phyloP scores from a whole-genome alignment of 2,329 filamentous ascomycete species.

The Microthyrium microscopicum region DNA sequence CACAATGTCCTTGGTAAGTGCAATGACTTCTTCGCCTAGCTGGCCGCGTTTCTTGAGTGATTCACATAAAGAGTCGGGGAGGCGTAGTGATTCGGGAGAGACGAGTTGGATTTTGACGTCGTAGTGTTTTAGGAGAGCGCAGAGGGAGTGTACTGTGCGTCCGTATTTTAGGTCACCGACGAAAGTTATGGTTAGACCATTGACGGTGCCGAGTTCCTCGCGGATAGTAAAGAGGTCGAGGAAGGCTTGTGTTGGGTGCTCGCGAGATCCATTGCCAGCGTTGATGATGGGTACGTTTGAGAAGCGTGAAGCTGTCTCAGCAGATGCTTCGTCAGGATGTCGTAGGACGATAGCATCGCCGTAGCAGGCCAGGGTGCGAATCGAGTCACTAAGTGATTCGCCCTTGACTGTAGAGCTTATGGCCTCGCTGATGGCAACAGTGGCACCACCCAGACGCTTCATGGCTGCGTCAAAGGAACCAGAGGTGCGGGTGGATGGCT shows the following conservation, averaged over 20 bases:
- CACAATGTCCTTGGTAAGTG: conserved; percentile 72
- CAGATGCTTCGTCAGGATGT: conserved; percentile 69
- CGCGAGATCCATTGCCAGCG: conserved; percentile 84
- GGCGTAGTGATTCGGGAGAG: conserved; percentile 57
- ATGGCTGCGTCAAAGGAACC: conserved; percentile 95
- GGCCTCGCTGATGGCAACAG: conserved; percentile 63
- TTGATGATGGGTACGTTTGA: conserved; percentile 90
- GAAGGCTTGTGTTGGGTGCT: conserved; percentile 96
- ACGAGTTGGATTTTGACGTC: conserved; percentile 88
- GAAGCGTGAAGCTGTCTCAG: conserved; percentile 70
- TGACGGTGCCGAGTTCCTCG: conserved; percentile 89
- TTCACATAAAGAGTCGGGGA: too few species aligned
- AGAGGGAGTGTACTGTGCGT: conserved; percentile 84
- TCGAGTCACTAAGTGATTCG: conserved; percentile 80
- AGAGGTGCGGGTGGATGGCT: conserved; percentile 90
- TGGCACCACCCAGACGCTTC: conserved; percentile 88
- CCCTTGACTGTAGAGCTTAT: conserved; percentile 88
- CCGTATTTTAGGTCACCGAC: conserved; percentile 85
- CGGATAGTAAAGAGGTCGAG: conserved; percentile 96
- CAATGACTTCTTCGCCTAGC: conserved; percentile 51
- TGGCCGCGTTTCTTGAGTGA: conserved; percentile 59
- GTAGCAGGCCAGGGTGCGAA: conserved; percentile 88
- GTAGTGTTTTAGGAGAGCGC: conserved; percentile 90
- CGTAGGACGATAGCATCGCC: conserved; percentile 90
- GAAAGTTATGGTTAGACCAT: conserved; percentile 91